These are phyloP conservation scores for Aegilops longissima DNA, from an alignment of 176 grass and related monocot species.

Conservation along the genomic window DNA sequence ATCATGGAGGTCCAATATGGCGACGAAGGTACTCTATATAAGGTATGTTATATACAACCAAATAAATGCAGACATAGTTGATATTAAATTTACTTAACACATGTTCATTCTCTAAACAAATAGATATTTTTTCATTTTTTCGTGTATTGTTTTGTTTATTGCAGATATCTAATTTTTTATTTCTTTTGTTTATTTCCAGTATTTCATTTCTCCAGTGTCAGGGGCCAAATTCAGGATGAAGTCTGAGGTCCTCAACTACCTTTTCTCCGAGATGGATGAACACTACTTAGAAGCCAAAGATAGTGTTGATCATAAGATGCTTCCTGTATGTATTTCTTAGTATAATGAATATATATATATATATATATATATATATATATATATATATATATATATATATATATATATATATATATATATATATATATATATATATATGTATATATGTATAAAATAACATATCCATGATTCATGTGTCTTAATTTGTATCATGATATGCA, in stretches of 20 bases:
- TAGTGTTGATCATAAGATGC: neutral
- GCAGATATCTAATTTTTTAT: neutral
- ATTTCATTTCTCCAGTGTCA: constrained; percentile 50
- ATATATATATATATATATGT: no score
- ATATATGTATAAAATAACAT: no score
- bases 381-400: no score
- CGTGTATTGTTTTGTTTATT: neutral
- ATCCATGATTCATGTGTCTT: neutral
- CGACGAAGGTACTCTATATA: constrained; percentile 1
- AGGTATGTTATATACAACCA: constrained; percentile 13
- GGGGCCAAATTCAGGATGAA: constrained; percentile 25
- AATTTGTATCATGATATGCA: neutral
- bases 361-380: no score
- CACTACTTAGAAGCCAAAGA: neutral
- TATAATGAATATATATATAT: no score
- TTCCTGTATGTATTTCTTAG: neutral
- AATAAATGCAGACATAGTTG: no score
- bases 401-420: no score
- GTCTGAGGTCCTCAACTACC: constrained; percentile 32
- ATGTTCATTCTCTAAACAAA: neutral
- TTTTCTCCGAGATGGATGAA: constrained; percentile 24
- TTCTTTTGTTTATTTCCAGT: constrained; percentile 12
- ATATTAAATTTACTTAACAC: no score
- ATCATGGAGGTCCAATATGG: constrained; percentile 5
- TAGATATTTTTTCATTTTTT: neutral